A percentile compares a stretch with the other conserved stretches of the same genome.
These are phyloP conservation scores for Vitis cinerea DNA, from an alignment of 164 flowering plant species.

Conservation along the genomic window DNA sequence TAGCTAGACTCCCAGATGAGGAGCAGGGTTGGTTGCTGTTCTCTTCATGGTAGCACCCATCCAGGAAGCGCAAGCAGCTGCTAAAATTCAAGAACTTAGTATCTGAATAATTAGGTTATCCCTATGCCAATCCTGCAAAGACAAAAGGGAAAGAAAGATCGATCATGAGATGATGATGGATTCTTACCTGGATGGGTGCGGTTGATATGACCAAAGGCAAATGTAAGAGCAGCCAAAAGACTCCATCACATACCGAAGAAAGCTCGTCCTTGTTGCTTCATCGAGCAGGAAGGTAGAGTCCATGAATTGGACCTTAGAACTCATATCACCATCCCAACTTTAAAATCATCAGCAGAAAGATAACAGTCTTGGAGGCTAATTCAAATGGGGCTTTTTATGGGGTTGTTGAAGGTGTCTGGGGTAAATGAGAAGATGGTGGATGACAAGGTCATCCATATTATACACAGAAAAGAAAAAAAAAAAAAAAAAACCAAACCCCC, in stretches of 20 bases:
- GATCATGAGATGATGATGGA: not conserved
- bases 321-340: too few species aligned
- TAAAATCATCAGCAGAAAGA: too few species aligned
- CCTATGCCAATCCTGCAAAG: too few species aligned
- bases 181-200: constrained; percentile 40
- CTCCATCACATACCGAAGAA: constrained; percentile 35
- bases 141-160: not conserved
- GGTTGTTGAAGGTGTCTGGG: too few species aligned
- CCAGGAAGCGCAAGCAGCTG: constrained; percentile 43
- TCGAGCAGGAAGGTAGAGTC: constrained; percentile 44
- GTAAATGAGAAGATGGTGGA: too few species aligned
- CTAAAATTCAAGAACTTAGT: not conserved
- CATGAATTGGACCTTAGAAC: constrained; percentile 26
- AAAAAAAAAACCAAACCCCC: too few species aligned
- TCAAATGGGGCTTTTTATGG: too few species aligned
- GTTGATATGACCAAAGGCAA: constrained; percentile 67
- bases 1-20: constrained; percentile 35
- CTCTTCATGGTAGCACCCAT: constrained; percentile 47
- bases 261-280: constrained; percentile 26
- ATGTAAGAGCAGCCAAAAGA: constrained; percentile 54
- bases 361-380: not conserved
- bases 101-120: too few species aligned
- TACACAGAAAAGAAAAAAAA: too few species aligned
- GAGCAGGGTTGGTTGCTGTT: constrained; percentile 28
- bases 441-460: too few species aligned